Evolutionary conservation across 1,284 basidiomycete genomes (phyloP).

Genomic region (Erythrobasidium hasegawianum): DNA sequence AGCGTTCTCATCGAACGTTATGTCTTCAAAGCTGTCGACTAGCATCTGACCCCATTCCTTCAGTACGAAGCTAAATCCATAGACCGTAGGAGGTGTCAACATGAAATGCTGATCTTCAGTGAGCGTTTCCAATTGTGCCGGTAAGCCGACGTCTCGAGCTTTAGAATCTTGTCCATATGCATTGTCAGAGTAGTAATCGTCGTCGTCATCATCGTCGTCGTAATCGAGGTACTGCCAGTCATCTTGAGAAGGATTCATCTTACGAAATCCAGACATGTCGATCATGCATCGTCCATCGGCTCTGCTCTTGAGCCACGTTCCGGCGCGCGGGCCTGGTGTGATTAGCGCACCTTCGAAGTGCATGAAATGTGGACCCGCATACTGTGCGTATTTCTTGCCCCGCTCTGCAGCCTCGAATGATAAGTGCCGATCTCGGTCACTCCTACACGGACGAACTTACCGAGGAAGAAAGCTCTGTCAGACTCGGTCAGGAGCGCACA

Average conservation of each 20-base stretch:
- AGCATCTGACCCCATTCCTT: constrained; percentile 58
- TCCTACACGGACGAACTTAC: no score
- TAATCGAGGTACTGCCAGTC: constrained; percentile 24
- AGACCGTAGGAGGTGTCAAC: constrained; percentile 59
- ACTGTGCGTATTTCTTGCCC: no score
- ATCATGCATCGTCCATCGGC: constrained; percentile 56
- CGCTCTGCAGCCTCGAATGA: no score
- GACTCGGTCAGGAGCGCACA: no score
- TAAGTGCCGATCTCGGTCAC: no score
- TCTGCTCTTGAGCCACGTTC: constrained; percentile 46
- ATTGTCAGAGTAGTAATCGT: not conserved
- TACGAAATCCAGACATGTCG: constrained; percentile 57
- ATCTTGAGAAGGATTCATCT: constrained; percentile 51
- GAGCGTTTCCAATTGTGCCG: constrained; percentile 52
- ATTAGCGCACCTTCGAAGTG: no score
- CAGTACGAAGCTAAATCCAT: constrained; percentile 59
- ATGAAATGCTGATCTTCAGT: constrained; percentile 52
- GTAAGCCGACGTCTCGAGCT: constrained; percentile 37
- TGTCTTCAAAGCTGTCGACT: constrained; percentile 37
- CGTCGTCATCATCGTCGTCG: constrained; percentile 29
- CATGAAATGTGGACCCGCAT: no score
- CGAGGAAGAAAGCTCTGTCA: no score
- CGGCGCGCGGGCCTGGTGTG: constrained; percentile 50
- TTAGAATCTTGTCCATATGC: constrained; percentile 13
- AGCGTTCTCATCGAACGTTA: constrained; percentile 60